Conservation (phyloP, 805 yeast species). For the Metschnikowia gelsemii region DNA sequence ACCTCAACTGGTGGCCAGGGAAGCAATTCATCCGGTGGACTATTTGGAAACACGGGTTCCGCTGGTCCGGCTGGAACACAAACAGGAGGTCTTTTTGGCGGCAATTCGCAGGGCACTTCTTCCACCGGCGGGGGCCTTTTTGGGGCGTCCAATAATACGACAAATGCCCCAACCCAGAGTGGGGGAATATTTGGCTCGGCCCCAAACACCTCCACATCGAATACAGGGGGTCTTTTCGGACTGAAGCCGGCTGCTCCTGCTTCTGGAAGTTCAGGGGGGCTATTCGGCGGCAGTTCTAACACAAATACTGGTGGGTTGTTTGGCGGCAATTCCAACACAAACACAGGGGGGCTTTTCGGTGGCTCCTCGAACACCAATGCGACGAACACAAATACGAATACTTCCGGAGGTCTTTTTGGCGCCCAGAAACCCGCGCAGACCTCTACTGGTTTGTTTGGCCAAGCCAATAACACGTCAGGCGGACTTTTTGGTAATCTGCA, state of each 20-base stretch:
- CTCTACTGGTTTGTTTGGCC: constrained; percentile 15
- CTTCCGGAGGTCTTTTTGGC: constrained; percentile 35
- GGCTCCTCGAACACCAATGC: too few species aligned
- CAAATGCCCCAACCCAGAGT: constrained; percentile 7
- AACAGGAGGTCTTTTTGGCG: constrained; percentile 28
- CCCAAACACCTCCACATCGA: not conserved
- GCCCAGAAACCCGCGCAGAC: constrained; percentile 11
- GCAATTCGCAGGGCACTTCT: constrained; percentile 16
- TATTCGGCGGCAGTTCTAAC: constrained; percentile 11
- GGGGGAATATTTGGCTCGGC: constrained; percentile 13
- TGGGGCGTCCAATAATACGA: constrained; percentile 23
- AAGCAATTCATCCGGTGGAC: constrained; percentile 4
- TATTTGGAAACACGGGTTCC: constrained; percentile 22
- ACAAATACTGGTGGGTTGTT: constrained; percentile 16
- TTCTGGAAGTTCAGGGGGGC: constrained; percentile 9
- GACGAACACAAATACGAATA: constrained; percentile 11
- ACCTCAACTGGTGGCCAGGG: constrained; percentile 1
- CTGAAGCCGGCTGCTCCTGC: constrained; percentile 11
- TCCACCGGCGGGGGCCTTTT: constrained; percentile 32
- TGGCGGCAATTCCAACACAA: constrained; percentile 10
- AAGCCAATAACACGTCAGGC: constrained; percentile 10
- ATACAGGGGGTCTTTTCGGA: constrained; percentile 11
- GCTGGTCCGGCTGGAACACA: not conserved
- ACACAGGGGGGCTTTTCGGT: constrained; percentile 19
- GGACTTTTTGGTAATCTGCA: constrained; percentile 17